Percentiles rank a stretch among this genome's conserved stretches.
Conservation (phyloP, 2,329 filamentous ascomycete genomes). For the Didymella pomorum region DNA sequence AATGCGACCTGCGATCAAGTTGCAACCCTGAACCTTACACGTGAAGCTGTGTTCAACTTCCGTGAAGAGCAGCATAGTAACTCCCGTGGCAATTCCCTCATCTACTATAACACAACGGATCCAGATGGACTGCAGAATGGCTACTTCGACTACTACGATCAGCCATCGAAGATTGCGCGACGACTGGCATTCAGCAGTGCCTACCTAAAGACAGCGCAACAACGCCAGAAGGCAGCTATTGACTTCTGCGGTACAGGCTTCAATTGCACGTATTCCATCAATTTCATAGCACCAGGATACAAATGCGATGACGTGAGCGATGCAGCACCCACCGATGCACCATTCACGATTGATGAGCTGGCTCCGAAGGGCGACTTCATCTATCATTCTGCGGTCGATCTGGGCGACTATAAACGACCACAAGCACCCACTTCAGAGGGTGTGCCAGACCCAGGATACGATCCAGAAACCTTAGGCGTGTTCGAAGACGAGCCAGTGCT, state of each 20-base stretch:
- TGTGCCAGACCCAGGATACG: constrained; percentile 36
- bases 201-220: constrained; percentile 45
- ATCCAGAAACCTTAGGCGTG: constrained; percentile 39
- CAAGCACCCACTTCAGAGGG: constrained; percentile 38
- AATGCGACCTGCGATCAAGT: constrained; percentile 36
- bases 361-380: constrained; percentile 44
- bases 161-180: constrained; percentile 46
- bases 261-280: constrained; percentile 49
- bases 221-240: constrained; percentile 32
- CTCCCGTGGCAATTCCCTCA: constrained; percentile 36
- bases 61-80: constrained; percentile 29
- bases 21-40: constrained; percentile 44
- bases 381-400: constrained; percentile 43
- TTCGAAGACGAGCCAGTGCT: constrained; percentile 47
- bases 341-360: constrained; percentile 42
- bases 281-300: constrained; percentile 49
- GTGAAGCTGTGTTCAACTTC: constrained; percentile 44
- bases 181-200: constrained; percentile 43
- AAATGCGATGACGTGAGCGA: constrained; percentile 44
- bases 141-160: constrained; percentile 51
- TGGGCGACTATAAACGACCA: constrained; percentile 42
- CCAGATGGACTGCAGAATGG: constrained; percentile 25
- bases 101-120: constrained; percentile 50
- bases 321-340: constrained; percentile 24
- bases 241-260: constrained; percentile 44